Evolutionary conservation across 371 early-diverging fungal species (phyloP).

Genomic region (Furculomyces boomerangus): DNA sequence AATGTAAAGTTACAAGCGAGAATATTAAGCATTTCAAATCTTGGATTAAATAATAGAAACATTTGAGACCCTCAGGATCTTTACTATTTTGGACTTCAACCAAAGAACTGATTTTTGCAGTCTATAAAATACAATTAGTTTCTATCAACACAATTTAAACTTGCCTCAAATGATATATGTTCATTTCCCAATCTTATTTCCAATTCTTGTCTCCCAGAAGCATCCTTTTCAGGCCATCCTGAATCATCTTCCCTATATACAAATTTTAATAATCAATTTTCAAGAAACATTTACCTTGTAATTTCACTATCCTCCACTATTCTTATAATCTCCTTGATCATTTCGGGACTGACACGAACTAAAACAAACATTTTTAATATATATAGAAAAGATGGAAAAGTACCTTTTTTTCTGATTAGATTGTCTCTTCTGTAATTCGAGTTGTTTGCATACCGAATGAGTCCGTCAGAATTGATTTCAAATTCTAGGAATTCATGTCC

Average conservation of each 20-base stretch:
- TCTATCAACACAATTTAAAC: background rate
- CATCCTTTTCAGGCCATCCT: conserved; percentile 82
- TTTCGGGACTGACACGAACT: conserved; percentile 61
- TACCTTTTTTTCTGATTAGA: conserved; percentile 85
- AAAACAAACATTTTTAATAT: background rate
- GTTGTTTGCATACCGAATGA: conserved; percentile 90
- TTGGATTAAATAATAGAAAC: conserved; percentile 92
- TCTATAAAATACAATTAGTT: conserved; percentile 31
- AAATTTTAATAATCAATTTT: background rate
- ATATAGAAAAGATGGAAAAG: background rate
- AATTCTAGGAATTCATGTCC: conserved; percentile 98
- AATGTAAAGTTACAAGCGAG: conserved; percentile 84
- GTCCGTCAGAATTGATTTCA: conserved; percentile 78
- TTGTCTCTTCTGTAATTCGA: conserved; percentile 94
- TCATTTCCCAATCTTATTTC: conserved; percentile 79
- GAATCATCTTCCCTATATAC: conserved; percentile 65
- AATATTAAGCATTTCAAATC: conserved; percentile 91
- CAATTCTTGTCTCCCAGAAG: conserved; percentile 83
- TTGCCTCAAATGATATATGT: conserved; percentile 85
- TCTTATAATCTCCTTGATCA: conserved; percentile 69
- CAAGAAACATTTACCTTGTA: conserved; percentile 40
- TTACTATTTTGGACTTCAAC: conserved; percentile 73
- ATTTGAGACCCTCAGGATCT: conserved; percentile 87
- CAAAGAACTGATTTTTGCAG: conserved; percentile 80
- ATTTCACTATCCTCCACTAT: conserved; percentile 80